Conservation (phyloP, 2,329 filamentous ascomycete genomes). For the Bipolaris cookei region DNA sequence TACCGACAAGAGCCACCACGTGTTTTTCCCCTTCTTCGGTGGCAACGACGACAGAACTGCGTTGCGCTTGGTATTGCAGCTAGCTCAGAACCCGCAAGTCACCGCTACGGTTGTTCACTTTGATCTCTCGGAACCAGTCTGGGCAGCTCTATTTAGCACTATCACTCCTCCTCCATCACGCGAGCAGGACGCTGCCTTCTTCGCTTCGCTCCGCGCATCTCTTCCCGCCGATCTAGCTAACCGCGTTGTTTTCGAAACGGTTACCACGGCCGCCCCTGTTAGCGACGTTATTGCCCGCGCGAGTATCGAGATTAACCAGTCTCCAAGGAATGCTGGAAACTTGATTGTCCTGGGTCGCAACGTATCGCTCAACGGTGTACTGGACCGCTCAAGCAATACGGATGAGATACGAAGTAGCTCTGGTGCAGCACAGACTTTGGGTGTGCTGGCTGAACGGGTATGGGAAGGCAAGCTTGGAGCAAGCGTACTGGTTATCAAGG, state of each 20-base stretch:
- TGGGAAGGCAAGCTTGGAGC: constrained; percentile 65
- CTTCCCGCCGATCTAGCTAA: constrained; percentile 58
- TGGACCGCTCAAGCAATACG: constrained; percentile 45
- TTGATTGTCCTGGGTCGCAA: constrained; percentile 70
- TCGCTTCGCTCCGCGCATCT: constrained; percentile 63
- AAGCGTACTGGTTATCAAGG: constrained; percentile 74
- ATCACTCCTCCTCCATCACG: constrained; percentile 16
- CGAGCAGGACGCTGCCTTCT: constrained; percentile 61
- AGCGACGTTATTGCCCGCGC: constrained; percentile 61
- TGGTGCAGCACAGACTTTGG: constrained; percentile 57
- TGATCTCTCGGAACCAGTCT: constrained; percentile 37
- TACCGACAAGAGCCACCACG: constrained; percentile 74
- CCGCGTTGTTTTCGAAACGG: constrained; percentile 65
- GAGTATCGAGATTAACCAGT: constrained; percentile 64
- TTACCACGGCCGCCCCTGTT: constrained; percentile 45
- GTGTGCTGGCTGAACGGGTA: constrained; percentile 66
- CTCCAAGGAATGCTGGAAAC: constrained; percentile 71
- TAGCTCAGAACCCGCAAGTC: constrained; percentile 78
- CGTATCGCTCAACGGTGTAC: constrained; percentile 28
- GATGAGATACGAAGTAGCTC: constrained; percentile 46
- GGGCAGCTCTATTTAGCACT: constrained; percentile 16
- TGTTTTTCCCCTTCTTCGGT: constrained; percentile 88
- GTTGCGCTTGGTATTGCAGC: constrained; percentile 79
- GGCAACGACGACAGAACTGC: constrained; percentile 81
- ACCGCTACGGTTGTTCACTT: constrained; percentile 77